These are phyloP conservation scores for Cercospora citrullina DNA, from an alignment of 2,329 filamentous ascomycete genomes.

Conservation along the genomic window DNA sequence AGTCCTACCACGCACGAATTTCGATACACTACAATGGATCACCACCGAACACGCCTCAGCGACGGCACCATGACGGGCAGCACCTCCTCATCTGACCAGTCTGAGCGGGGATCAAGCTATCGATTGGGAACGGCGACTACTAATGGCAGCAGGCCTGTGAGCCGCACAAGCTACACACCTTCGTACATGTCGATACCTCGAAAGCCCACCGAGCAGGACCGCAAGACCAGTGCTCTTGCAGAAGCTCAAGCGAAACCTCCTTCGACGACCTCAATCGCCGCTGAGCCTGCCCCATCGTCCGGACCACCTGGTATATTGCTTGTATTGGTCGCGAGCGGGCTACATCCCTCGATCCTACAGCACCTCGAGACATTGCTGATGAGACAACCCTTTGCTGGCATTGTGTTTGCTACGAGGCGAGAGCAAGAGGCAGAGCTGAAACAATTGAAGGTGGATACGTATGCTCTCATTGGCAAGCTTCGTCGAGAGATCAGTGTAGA, in stretches of 20 bases:
- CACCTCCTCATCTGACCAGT: constrained; percentile 4
- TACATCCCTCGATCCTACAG: constrained; percentile 16
- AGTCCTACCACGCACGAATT: not conserved
- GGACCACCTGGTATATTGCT: constrained; percentile 22
- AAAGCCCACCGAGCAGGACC: constrained; percentile 11
- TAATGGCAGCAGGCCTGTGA: constrained; percentile 9
- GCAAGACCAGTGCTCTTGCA: not conserved
- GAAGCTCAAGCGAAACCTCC: not conserved
- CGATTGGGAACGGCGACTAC: constrained; percentile 13
- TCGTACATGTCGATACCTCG: constrained; percentile 17
- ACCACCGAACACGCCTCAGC: constrained; percentile 4
- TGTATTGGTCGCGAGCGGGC: constrained; percentile 16
- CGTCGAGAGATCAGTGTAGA: constrained; percentile 31
- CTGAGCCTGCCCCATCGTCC: not conserved
- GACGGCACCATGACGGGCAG: constrained; percentile 11
- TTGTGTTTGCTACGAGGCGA: constrained; percentile 19
- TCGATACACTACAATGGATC: not conserved
- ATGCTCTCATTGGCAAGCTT: constrained; percentile 27
- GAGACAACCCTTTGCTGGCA: constrained; percentile 23
- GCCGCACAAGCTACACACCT: constrained; percentile 18
- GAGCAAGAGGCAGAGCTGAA: constrained; percentile 27
- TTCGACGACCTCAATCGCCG: constrained; percentile 1
- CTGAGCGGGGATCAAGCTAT: constrained; percentile 10
- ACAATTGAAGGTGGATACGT: constrained; percentile 31
- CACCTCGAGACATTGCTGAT: constrained; percentile 27